phyloP scores from a whole-genome alignment of 1,284 basidiomycete species.

The Ceratobasidium sp. region DNA sequence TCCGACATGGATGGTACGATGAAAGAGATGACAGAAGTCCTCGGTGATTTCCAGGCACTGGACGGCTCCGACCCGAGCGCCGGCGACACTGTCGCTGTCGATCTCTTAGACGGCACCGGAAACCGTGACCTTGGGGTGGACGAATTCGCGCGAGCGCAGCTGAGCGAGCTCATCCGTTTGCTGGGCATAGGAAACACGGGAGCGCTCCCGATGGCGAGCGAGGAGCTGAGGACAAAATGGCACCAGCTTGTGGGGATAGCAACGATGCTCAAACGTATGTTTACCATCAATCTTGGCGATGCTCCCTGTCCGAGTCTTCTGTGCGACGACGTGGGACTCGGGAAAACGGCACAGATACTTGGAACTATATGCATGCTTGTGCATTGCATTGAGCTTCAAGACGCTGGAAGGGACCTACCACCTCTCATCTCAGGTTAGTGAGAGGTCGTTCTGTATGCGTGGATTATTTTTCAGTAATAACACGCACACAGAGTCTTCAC shows the following conservation, averaged over 20 bases:
- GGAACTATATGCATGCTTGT: conserved; percentile 9
- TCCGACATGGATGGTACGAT: not conserved
- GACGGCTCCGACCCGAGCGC: not conserved
- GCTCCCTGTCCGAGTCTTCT: conserved; percentile 3
- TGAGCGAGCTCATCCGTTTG: conserved; percentile 3
- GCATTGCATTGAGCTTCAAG: conserved; percentile 8
- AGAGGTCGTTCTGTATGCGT: not conserved
- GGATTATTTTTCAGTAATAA: too few relatives aligned
- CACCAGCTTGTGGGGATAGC: conserved; percentile 23
- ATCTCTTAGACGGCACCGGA: not conserved
- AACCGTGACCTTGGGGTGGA: conserved; percentile 14
- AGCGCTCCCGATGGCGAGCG: not conserved
- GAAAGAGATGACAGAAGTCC: not conserved
- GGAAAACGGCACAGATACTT: conserved; percentile 28
- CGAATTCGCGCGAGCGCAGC: not conserved
- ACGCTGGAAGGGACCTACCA: not conserved
- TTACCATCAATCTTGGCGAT: not conserved
- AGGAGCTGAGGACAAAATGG: not conserved
- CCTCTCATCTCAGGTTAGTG: conserved; percentile 12
- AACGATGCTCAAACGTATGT: not conserved
- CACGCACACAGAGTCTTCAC: not conserved
- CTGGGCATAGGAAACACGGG: not conserved
- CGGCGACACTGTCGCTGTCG: not conserved
- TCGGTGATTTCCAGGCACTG: not conserved
- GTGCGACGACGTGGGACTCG: conserved; percentile 33